These are phyloP conservation scores for Paxillus involutus DNA, from an alignment of 768 basidiomycete genomes.

Conservation along the genomic window DNA sequence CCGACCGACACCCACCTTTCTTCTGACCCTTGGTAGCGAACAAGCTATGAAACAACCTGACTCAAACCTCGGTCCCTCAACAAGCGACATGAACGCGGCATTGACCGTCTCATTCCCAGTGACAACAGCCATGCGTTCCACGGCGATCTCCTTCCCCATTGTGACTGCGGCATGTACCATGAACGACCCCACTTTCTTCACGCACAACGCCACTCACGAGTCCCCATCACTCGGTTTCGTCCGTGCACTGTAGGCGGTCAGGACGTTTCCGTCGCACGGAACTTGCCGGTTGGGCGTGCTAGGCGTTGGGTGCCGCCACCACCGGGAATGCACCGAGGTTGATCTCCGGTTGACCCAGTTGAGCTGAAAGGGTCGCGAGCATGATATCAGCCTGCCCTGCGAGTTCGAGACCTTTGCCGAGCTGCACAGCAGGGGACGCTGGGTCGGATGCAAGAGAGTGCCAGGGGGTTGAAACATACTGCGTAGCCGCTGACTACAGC, in stretches of 20 bases:
- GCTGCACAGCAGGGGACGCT: conserved; percentile 44
- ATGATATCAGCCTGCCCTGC: conserved; percentile 97
- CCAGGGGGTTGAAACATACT: conserved; percentile 42
- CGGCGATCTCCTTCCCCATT: conserved; percentile 73
- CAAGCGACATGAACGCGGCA: conserved; percentile 78
- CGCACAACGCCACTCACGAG: conserved; percentile 80
- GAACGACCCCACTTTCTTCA: conserved; percentile 79
- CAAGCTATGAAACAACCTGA: conserved; percentile 86
- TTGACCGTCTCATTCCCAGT: conserved; percentile 95
- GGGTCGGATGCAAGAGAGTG: not conserved
- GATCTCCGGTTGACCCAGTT: conserved; percentile 99
- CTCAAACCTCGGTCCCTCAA: conserved; percentile 86
- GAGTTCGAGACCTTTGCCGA: conserved; percentile 96
- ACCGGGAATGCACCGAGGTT: conserved; percentile 92
- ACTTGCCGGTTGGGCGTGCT: conserved; percentile 83
- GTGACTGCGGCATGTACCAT: conserved; percentile 85
- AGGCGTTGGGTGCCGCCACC: conserved; percentile 94
- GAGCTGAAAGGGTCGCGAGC: conserved; percentile 84
- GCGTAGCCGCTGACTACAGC: conserved; percentile 96
- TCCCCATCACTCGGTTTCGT: conserved; percentile 86
- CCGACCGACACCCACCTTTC: conserved; percentile 62
- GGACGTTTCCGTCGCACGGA: conserved; percentile 91
- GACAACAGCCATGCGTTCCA: conserved; percentile 77
- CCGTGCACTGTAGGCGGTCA: conserved; percentile 75
- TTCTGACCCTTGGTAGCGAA: conserved; percentile 96